These are phyloP conservation scores for Zopfochytrium polystomum DNA, from an alignment of 371 early-diverging fungal species.

Conservation along the genomic window DNA sequence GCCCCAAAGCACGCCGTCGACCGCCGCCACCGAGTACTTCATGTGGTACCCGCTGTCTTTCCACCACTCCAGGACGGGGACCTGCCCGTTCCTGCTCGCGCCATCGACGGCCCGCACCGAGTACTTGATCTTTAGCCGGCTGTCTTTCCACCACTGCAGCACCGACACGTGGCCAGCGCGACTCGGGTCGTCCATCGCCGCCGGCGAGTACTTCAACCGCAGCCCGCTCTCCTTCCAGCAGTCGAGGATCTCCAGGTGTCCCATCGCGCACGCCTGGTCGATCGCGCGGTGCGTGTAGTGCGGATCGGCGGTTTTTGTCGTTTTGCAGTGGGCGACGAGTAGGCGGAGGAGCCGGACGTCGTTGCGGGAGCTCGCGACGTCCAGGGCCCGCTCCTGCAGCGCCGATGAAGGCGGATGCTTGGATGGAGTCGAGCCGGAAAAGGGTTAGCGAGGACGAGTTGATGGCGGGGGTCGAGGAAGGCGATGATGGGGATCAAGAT, in stretches of 20 bases:
- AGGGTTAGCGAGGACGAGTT: no score
- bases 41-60: slow-evolving; percentile 8
- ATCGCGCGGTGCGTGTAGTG: neutral
- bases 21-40: no score
- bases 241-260: neutral
- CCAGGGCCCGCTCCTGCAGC: no score
- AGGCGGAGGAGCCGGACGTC: no score
- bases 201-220: neutral
- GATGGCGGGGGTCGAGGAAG: no score
- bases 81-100: neutral
- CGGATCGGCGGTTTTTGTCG: no score
- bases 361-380: no score
- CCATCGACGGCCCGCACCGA: neutral
- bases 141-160: slow-evolving; percentile 1
- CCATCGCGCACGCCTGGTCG: neutral
- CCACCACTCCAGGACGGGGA: slow-evolving; percentile 5
- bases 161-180: neutral
- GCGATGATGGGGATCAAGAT: no score
- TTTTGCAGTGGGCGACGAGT: no score
- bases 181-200: neutral
- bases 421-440: no score
- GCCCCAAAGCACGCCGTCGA: no score
- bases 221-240: neutral
- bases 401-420: no score
- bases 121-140: neutral